Conservation (phyloP, 1,284 basidiomycete species). For the Volvariella volvacea region DNA sequence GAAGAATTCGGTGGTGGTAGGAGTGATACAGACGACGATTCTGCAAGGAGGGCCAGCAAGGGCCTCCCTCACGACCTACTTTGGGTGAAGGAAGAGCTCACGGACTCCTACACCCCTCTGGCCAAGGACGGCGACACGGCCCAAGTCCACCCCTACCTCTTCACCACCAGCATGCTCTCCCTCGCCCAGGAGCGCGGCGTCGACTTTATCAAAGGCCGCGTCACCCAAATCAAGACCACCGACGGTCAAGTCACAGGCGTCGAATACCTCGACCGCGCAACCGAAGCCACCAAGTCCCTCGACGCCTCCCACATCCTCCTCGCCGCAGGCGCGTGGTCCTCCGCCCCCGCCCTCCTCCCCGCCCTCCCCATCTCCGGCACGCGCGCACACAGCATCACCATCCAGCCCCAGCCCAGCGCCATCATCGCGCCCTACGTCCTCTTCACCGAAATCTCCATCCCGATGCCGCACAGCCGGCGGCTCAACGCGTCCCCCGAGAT, state of each 20-base stretch:
- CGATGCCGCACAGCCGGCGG: conserved; percentile 10
- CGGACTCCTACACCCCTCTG: conserved; percentile 56
- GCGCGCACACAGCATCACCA: conserved; percentile 65
- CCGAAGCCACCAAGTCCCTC: conserved; percentile 26
- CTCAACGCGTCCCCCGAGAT: conserved; percentile 50
- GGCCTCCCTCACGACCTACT: conserved; percentile 53
- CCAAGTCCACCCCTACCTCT: conserved; percentile 77
- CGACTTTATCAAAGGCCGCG: conserved; percentile 36
- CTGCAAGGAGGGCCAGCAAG: conserved; percentile 19
- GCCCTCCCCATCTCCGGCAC: conserved; percentile 49
- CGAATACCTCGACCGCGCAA: conserved; percentile 34
- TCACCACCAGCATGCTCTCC: conserved; percentile 74
- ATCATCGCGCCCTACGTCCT: conserved; percentile 56
- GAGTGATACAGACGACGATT: conserved; percentile 14
- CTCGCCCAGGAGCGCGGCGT: conserved; percentile 54
- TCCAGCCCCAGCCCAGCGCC: conserved; percentile 36
- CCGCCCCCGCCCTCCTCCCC: conserved; percentile 40
- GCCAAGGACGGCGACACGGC: conserved; percentile 58
- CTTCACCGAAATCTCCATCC: conserved; percentile 53
- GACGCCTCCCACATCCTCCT: conserved; percentile 65
- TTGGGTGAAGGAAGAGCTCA: conserved; percentile 57
- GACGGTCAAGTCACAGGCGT: conserved; percentile 45
- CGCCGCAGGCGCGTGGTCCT: conserved; percentile 84
- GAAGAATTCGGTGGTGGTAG: conserved; percentile 17
- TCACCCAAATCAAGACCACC: conserved; percentile 31